phyloP scores from a whole-genome alignment of 1,139 yeast genomes.

The Debaryomyces singareniensis region DNA sequence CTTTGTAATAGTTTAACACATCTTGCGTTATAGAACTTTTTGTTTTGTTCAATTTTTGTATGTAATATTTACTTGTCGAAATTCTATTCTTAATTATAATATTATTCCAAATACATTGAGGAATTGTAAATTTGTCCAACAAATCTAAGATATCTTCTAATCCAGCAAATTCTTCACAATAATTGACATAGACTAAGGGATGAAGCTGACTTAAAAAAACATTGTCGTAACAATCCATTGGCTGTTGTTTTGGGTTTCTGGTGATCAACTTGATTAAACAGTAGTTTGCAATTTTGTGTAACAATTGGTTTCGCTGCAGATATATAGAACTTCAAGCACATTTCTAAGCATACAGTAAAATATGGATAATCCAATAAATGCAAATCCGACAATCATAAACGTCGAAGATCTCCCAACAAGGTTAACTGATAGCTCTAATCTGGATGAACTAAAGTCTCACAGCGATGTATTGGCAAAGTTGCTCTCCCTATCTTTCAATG shows the following conservation, averaged over 20 bases:
- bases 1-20: conserved; percentile 1
- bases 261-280: no score
- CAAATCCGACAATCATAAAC: conserved; percentile 84
- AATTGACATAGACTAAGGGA: conserved; percentile 22
- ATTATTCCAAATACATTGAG: conserved; percentile 31
- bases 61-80: conserved; percentile 24
- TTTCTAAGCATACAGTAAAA: no score
- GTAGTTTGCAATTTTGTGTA: background rate
- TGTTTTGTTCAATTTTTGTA: conserved; percentile 14
- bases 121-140: conserved; percentile 14
- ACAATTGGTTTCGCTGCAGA: no score
- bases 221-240: conserved; percentile 28
- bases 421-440: conserved; percentile 25
- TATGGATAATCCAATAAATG: conserved; percentile 78
- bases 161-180: conserved; percentile 6
- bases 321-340: no score
- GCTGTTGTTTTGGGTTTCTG: no score
- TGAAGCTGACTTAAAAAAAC: conserved; percentile 26
- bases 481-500: conserved; percentile 18
- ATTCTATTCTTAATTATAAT: conserved; percentile 32
- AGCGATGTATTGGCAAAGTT: conserved; percentile 9
- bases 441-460: conserved; percentile 8
- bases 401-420: conserved; percentile 64
- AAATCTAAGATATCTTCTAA: conserved; percentile 5
- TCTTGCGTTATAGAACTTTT: background rate